Evolutionary conservation across 768 basidiomycete species (phyloP).

Genomic region (Naganishia vaughanmartiniae): DNA sequence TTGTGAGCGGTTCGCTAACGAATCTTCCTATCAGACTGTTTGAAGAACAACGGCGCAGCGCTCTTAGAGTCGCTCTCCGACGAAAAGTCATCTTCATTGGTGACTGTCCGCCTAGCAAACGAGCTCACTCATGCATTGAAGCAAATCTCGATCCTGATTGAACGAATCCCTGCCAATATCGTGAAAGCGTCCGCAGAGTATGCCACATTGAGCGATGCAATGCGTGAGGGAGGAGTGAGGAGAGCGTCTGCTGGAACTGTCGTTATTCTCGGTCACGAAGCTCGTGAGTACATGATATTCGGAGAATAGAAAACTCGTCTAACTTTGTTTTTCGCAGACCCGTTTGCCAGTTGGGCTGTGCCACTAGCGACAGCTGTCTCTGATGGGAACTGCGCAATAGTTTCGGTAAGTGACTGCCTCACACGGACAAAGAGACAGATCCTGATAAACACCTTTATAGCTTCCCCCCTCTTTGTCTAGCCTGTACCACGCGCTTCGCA

Average conservation of each 20-base stretch:
- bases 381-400: conserved; percentile 26
- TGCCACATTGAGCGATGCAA: neutral
- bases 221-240: conserved; percentile 1
- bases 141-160: neutral
- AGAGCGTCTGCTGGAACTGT: conserved; percentile 12
- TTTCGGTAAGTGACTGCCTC: conserved; percentile 11
- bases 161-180: conserved; percentile 19
- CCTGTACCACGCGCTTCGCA: neutral
- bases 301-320: neutral
- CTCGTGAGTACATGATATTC: conserved; percentile 17
- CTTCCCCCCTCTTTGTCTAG: conserved; percentile 5
- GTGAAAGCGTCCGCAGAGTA: neutral
- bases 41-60: conserved; percentile 9
- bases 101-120: neutral
- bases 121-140: conserved; percentile 22
- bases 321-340: neutral
- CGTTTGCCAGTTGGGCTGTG: conserved; percentile 26
- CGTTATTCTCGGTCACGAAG: conserved; percentile 20
- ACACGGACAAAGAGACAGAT: neutral
- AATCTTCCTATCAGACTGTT: neutral
- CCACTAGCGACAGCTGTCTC: conserved; percentile 22
- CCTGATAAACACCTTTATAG: neutral
- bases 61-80: conserved; percentile 9
- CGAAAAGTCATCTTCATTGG: neutral
- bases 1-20: neutral